Base-by-base conservation (phyloP, 129 eudicot genomes). In the Rutidosis leptorrhynchoides region DNA sequence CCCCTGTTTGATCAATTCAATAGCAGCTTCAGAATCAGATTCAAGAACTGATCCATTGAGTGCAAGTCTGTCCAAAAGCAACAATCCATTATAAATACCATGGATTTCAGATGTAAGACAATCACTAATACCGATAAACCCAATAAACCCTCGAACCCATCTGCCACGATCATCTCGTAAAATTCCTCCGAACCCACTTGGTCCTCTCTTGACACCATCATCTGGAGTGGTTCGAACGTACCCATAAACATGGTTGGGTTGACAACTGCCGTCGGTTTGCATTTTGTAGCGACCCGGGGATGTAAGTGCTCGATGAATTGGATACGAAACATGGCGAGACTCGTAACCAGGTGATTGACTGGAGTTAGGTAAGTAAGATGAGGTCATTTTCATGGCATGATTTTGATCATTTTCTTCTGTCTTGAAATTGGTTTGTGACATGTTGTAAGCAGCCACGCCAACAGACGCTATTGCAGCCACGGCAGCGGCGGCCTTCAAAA, bases 111-210 rank as follows among this genome's bases (percentile, higher is more conserved):
- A 26, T 6, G 70, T 65, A 9, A 65, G 70, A 65, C 42, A 26
- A n/a, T 65, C 70, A 17, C 21, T 62, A 9, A 0, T 26, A 11
- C 20, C 7, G 42, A 64, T 40, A 24, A 64, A 64, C 55, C 68
- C 68, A 10, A 1, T 4, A 64, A 63, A 64, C 15, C 68, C 68
- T 37, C 68, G 12, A 22, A 63, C 68, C 53, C 68, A 63, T 5
- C 25, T 63, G 5, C 68, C 68, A 16, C 9, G 54, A 12, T 63
- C 6, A 23, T 64, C 68, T 2, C 55, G 21, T 3, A 64, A 35
- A 33, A 64, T 64, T 4, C 68, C 68, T 1, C 68, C 55, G 1
- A 40, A 64, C 11, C 68, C 68, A 42, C 68, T 42, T 0, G 55
- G 68, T 14, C 68, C 68, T 40, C 9, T n/a, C 32, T 1, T 11